These are phyloP conservation scores for Penicillium crystallinum DNA, from an alignment of 495 filamentous ascomycete species.

Conservation along the genomic window DNA sequence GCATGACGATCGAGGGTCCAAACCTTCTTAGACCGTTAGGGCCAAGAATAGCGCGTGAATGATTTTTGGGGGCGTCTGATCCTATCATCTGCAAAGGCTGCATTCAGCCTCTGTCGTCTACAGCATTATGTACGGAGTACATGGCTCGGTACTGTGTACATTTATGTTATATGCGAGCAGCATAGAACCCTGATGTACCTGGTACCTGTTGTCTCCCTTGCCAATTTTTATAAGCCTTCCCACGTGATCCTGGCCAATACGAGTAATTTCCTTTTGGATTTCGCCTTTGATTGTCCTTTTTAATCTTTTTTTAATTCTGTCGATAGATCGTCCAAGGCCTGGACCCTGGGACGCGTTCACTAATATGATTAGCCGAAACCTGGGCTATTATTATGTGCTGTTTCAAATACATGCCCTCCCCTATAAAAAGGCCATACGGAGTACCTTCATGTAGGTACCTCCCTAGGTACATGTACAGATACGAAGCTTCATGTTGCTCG, in stretches of 20 bases:
- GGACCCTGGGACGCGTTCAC: neutral
- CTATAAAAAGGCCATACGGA: no score
- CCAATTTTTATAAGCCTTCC: neutral
- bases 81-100: neutral
- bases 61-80: neutral
- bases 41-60: neutral
- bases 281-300: neutral
- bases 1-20: slow-evolving; percentile 17
- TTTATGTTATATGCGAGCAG: no score
- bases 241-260: neutral
- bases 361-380: neutral
- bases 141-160: neutral
- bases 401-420: neutral
- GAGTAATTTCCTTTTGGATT: neutral
- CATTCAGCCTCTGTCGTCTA: neutral
- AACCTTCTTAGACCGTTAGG: slow-evolving; percentile 5
- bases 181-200: neutral
- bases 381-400: neutral
- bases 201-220: neutral
- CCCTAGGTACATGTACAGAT: neutral
- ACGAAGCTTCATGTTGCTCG: slow-evolving; percentile 6
- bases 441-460: no score
- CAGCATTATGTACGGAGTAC: neutral
- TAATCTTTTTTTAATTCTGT: neutral
- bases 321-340: neutral